phyloP scores from a whole-genome alignment of 176 grass and related monocot species.

The Chrysopogon serrulatus region DNA sequence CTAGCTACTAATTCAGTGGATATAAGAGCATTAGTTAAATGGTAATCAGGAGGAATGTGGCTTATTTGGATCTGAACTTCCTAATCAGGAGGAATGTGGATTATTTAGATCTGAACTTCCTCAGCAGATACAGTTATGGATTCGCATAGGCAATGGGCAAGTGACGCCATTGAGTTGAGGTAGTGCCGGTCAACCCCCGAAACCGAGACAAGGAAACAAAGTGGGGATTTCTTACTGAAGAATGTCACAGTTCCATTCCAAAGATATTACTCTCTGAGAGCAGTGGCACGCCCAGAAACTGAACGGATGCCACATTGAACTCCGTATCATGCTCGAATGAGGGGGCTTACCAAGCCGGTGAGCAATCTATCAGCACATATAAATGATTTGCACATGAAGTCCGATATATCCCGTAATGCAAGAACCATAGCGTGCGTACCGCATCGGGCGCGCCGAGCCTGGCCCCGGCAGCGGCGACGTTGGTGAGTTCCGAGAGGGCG shows the following conservation, averaged over 20 bases:
- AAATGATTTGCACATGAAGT: neutral
- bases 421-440: neutral
- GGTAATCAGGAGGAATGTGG: neutral
- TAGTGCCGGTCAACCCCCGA: neutral
- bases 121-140: neutral
- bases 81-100: too few relatives aligned
- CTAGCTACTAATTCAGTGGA: neutral
- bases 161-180: neutral
- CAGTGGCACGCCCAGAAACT: neutral
- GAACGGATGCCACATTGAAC: neutral
- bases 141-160: neutral
- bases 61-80: neutral
- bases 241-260: neutral
- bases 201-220: neutral
- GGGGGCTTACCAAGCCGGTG: neutral
- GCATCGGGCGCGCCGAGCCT: neutral
- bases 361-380: neutral
- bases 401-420: neutral
- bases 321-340: neutral
- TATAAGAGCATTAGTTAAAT: neutral
- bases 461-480: neutral
- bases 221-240: neutral
- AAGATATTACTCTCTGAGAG: too few relatives aligned
- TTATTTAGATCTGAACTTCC: neutral
- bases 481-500: neutral